Conservation (phyloP, 495 filamentous ascomycete genomes). For the Trichoderma asperelloides region DNA sequence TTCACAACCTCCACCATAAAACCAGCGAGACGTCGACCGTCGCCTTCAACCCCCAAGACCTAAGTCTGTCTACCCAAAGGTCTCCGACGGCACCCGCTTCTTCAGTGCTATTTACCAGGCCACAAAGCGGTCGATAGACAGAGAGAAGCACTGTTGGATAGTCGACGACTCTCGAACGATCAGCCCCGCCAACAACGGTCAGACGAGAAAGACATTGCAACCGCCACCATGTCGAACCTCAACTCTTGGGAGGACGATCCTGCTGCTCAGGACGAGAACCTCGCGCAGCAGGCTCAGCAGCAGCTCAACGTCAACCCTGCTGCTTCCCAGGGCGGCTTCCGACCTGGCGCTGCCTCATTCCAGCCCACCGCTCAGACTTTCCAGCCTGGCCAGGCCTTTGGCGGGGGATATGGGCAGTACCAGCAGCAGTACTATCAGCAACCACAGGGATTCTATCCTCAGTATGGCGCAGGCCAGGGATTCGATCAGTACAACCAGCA, state of each 20-base stretch:
- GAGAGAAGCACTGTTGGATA: background rate
- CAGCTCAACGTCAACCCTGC: constrained; percentile 55
- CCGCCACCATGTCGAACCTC: constrained; percentile 65
- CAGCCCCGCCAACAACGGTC: background rate
- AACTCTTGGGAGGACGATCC: constrained; percentile 97
- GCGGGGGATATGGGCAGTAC: constrained; percentile 28
- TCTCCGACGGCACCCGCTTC: background rate
- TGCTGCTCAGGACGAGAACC: constrained; percentile 64
- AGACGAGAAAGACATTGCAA: constrained; percentile 4
- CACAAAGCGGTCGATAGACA: background rate
- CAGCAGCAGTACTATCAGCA: constrained; percentile 42
- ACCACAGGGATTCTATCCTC: constrained; percentile 44
- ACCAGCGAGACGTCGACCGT: constrained; percentile 1
- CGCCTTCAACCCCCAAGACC: background rate
- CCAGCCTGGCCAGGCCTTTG: constrained; percentile 60
- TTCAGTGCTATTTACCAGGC: background rate
- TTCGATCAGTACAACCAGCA: constrained; percentile 40
- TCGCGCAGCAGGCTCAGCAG: constrained; percentile 69
- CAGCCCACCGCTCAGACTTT: constrained; percentile 69
- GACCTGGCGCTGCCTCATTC: constrained; percentile 72
- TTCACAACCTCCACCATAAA: constrained; percentile 6
- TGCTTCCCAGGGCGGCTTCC: constrained; percentile 47
- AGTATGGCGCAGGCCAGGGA: constrained; percentile 40
- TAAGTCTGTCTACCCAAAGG: background rate
- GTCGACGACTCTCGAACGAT: background rate